Base-by-base conservation (phyloP, 768 basidiomycete species). In the Dentipellis fragilis region DNA sequence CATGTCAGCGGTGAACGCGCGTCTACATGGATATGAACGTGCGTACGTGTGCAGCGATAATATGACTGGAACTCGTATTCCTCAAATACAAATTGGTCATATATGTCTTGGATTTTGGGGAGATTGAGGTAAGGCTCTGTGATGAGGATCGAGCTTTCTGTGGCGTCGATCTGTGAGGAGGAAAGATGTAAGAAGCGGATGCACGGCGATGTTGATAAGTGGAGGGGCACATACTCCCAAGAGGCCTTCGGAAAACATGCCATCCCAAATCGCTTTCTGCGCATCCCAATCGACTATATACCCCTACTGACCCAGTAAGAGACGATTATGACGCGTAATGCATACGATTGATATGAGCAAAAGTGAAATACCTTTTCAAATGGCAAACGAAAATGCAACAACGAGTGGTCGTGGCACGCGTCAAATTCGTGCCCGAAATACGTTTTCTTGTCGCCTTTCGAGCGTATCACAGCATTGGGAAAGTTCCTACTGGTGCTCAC, bases 101-200 rank as follows among this genome's bases (percentile, higher is more conserved):
- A 93, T 36, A 89, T 79, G 23, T 93, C 89, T 70, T 93, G 90
- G 11, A 96, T 80, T 65, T 91, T 93, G 22, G 91, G 89, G 9
- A 94, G 73, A 71, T 97, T 93, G 77, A 95, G 89, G 66, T 90
- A 91, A 5, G 94, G 93, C 70, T 97, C 94, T 5, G 95, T 96
- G 55, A 97, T 79, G 50, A 97, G 73, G 37, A 97, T 73, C 4
- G 87, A 84, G 0, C 86, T 81, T 51, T 80, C 76, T 1, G 81
- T 72, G 0, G 91, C 83, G 64, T 90, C 80, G 55, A 91, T 72
- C 92, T 94, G 60, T 17, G 29, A 19, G 2, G 40, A 19, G 16
- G 23, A 16, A 39, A 17, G 9, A 17, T 35, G 19, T 40, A 45
- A 35, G 17, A 40, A 55, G 54, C 52, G 17, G 45, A 16, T 21